phyloP scores from a whole-genome alignment of 805 yeast genomes.

The Myxozyma sirexii region DNA sequence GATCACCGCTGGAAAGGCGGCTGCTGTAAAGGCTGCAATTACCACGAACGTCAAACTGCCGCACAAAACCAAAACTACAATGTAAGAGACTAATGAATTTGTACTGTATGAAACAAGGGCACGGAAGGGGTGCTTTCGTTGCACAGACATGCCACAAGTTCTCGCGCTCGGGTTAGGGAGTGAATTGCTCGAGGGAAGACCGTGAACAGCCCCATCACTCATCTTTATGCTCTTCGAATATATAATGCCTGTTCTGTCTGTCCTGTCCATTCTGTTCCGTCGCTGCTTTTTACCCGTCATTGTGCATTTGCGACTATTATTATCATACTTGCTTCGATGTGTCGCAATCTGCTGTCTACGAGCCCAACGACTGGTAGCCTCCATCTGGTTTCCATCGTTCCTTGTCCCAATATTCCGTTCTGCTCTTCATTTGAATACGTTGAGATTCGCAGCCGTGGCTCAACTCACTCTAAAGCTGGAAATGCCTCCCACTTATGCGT shows the following conservation, averaged over 20 bases:
- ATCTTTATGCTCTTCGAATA: too few relatives aligned
- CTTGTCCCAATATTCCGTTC: conserved; percentile 17
- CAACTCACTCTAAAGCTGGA: neutral
- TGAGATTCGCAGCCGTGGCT: neutral
- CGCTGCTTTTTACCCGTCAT: neutral
- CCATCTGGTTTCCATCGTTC: conserved; percentile 10
- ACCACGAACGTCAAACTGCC: too few relatives aligned
- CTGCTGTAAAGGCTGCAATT: too few relatives aligned
- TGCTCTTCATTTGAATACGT: conserved; percentile 15
- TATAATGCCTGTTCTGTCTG: too few relatives aligned
- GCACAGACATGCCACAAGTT: conserved; percentile 3
- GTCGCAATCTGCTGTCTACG: conserved; percentile 12
- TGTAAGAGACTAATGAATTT: too few relatives aligned
- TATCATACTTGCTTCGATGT: neutral
- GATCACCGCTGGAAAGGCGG: too few relatives aligned
- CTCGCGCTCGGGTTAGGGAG: neutral
- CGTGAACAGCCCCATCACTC: neutral
- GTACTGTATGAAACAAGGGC: conserved; percentile 8
- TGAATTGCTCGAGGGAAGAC: too few relatives aligned
- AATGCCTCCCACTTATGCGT: neutral
- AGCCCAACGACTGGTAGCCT: conserved; percentile 6
- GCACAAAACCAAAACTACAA: too few relatives aligned
- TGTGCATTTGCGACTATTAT: too few relatives aligned
- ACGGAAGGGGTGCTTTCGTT: neutral
- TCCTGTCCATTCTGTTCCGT: neutral